These are phyloP conservation scores for Populus hybrid DNA, from an alignment of 441 rosid species.

Conservation along the genomic window DNA sequence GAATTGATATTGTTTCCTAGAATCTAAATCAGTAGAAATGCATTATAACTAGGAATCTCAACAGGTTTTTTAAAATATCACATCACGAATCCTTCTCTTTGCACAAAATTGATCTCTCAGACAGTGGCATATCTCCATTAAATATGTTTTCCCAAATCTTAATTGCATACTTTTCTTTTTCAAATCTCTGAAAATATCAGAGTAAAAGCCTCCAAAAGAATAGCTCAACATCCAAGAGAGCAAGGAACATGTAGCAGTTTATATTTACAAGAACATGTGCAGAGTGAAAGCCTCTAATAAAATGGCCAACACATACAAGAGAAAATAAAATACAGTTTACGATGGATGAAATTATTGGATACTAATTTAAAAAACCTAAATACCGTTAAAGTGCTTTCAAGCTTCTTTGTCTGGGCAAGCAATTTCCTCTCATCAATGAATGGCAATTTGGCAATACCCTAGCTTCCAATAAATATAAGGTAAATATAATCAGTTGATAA, in stretches of 20 bases:
- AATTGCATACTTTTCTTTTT: too few relatives aligned
- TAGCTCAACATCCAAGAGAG: neutral
- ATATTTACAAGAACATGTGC: neutral
- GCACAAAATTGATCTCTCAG: neutral
- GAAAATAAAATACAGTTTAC: neutral
- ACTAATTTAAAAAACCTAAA: slow-evolving; percentile 17
- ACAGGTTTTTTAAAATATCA: neutral
- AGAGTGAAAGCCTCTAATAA: neutral
- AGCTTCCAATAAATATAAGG: slow-evolving; percentile 27
- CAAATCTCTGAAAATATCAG: neutral
- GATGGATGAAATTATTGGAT: slow-evolving; percentile 21
- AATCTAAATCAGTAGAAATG: too few relatives aligned
- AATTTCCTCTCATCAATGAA: slow-evolving; percentile 83
- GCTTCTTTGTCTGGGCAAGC: slow-evolving; percentile 79
- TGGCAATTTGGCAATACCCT: slow-evolving; percentile 96
- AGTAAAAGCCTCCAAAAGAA: neutral
- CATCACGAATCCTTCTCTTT: neutral
- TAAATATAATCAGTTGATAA: slow-evolving; percentile 5
- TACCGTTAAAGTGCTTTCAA: slow-evolving; percentile 80
- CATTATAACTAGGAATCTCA: too few relatives aligned
- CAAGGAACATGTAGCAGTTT: neutral
- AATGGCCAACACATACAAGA: neutral
- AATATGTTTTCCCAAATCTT: neutral
- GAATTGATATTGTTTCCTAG: too few relatives aligned
- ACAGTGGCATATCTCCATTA: neutral